Base-by-base conservation (phyloP, 2,329 filamentous ascomycete genomes). In the Microdochium paspali region DNA sequence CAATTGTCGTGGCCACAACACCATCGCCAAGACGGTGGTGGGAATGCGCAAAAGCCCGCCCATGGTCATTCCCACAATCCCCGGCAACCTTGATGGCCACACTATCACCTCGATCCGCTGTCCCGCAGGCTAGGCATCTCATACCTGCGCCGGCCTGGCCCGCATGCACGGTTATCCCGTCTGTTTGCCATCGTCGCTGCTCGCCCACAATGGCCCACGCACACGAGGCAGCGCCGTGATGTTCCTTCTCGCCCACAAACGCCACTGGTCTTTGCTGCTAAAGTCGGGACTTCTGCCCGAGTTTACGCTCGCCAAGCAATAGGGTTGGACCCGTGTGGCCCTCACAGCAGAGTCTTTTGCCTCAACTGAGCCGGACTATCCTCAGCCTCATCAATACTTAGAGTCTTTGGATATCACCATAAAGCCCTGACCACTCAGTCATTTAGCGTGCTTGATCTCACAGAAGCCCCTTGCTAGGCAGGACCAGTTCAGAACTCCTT, bases 41-140 rank as follows among this genome's bases (percentile, higher is more conserved):
- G 35, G 35, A 20, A 40, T 40, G 35, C 35, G 35, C 35, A 40
- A 40, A 40, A 40, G 35, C 35, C 15, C 10, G 10, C 31, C 12
- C n/a, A n/a, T n/a, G n/a, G n/a, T n/a, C n/a, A n/a, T n/a, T n/a
- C n/a, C n/a, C n/a, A n/a, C n/a, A n/a, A n/a, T 62, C 32, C 39
- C 46, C 18, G 57, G 57, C 31, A 49, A 58, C 51, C 45, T 53
- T 44, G 49, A 53, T 24, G 49, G 53, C 46, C 48, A 50, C 15
- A 18, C 4, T 35, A n/a, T 43, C 35, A 30, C 28, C 18, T 45
- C 21, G 23, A 45, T 20, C 18, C 3, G 39, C 9, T n/a, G n/a
- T 12, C 44, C 10, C 42, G 44, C 26, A n/a, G n/a, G n/a, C n/a
- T n/a, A n/a, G n/a, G n/a, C n/a, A n/a, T n/a, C n/a, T n/a, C n/a